Evolutionary conservation across 345 rosid species (phyloP), one percentile per base, ranked within the genome.

Genomic region (Angophora floribunda): DNA sequence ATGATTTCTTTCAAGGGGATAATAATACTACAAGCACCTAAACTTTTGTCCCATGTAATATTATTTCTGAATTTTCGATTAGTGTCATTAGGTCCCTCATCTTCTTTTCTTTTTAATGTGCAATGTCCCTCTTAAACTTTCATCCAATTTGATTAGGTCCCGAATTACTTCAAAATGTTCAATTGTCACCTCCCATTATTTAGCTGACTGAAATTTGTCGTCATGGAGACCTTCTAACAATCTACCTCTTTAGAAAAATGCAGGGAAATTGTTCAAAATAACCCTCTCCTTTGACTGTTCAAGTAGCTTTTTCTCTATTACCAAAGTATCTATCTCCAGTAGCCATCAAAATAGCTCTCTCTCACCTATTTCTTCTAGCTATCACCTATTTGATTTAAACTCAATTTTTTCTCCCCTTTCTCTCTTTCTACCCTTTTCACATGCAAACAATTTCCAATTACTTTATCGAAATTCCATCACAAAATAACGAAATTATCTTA

Each of bases 71-170:
- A 26, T 59, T 59, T 59, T 59, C 1, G 0, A 59, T 59, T 6
- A 4, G 0, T 24, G 30, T 26, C 11, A 59, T 59, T 59, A 26
- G 65, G 6, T 59, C 4, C 7, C 14, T 59, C 1, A 5, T 3
- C n/a, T 28, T 59, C 6, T 59, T 24, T 28, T 59, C 6, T 59
- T 13, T 59, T 26, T 59, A 59, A 59, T 26, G 3, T 59, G 15
- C 6, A 24, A 11, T 59, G 30, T 59, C 15, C 0, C 30, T 59
- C 30, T 13, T 59, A 24, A 59, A 2, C 13, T 26, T 59, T 59
- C 14, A 24, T 21, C 7, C 22, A 55, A 55, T 55, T 55, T 22
- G 28, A 55, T 22, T 55, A 9, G 26, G 61, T 55, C 61, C 61
- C 26, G 11, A 55, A 55, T 55, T 55, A 55, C 61, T 55, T 55